Conservation (phyloP, 176 grass and related monocot genomes). For the Avena atlantica region DNA sequence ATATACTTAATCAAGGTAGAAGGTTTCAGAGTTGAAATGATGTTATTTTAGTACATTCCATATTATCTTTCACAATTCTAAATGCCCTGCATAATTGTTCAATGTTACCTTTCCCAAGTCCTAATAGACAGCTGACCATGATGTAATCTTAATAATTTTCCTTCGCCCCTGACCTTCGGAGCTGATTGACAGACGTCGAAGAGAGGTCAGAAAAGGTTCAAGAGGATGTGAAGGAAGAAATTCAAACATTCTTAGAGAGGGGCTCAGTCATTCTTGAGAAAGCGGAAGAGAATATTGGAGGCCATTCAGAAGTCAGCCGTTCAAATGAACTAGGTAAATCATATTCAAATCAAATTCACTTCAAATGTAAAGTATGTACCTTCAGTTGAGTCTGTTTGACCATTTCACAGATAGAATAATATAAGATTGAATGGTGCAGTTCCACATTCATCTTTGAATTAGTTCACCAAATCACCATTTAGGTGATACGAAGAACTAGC, state of each 20-base stretch:
- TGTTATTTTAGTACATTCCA: not conserved
- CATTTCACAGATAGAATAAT: not conserved
- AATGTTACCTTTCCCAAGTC: not conserved
- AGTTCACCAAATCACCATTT: not conserved
- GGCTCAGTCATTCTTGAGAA: constrained; percentile 46
- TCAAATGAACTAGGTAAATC: constrained; percentile 50
- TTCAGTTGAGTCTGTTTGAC: not conserved
- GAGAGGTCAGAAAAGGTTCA: constrained; percentile 38
- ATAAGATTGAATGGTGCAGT: not conserved
- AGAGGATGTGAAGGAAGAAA: constrained; percentile 45
- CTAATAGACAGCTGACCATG: constrained; percentile 16
- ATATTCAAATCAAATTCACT: constrained; percentile 33
- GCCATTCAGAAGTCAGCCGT: constrained; percentile 30
- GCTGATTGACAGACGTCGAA: constrained; percentile 36
- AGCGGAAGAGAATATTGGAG: constrained; percentile 45
- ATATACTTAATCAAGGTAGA: constrained; percentile 7
- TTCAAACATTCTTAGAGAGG: constrained; percentile 43
- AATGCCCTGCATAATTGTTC: constrained; percentile 38
- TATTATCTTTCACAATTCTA: constrained; percentile 19
- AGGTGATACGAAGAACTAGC: not conserved
- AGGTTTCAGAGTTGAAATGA: constrained; percentile 30
- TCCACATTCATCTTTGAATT: constrained; percentile 5
- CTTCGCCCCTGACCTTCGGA: constrained; percentile 23
- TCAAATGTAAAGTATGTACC: constrained; percentile 16
- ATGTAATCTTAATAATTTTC: constrained; percentile 31